These are phyloP conservation scores for Cytospora piceae DNA, from an alignment of 2,329 filamentous ascomycete genomes.

Conservation along the genomic window DNA sequence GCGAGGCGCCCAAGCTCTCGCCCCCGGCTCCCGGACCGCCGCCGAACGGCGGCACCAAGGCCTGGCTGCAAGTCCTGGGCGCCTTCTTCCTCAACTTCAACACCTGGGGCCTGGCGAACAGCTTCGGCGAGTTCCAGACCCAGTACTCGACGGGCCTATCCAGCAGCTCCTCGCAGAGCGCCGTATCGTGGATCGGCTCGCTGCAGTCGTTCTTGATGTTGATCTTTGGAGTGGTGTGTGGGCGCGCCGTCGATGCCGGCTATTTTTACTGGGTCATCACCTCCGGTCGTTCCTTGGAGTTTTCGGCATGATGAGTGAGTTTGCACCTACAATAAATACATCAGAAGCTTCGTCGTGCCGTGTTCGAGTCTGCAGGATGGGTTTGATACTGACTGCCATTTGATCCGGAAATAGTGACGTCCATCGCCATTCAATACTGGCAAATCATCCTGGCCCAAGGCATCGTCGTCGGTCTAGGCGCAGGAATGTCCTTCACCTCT, in stretches of 20 bases:
- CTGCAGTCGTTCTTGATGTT: constrained; percentile 58
- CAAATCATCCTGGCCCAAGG: constrained; percentile 51
- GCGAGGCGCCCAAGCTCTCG: too few species aligned
- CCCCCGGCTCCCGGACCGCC: constrained; percentile 45
- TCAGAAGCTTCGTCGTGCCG: too few species aligned
- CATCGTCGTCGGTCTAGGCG: constrained; percentile 49
- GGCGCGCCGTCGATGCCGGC: constrained; percentile 57
- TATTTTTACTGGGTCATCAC: constrained; percentile 51
- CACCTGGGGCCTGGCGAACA: constrained; percentile 59
- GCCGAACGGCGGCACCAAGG: constrained; percentile 53
- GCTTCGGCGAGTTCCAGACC: constrained; percentile 58
- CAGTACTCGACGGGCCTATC: constrained; percentile 50
- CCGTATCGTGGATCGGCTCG: constrained; percentile 58
- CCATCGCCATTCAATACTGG: constrained; percentile 44
- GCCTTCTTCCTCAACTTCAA: constrained; percentile 54
- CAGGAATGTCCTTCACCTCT: constrained; percentile 46
- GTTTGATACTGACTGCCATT: constrained; percentile 37
- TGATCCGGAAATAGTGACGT: constrained; percentile 52
- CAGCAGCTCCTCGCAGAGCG: constrained; percentile 46
- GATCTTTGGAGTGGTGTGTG: constrained; percentile 56
- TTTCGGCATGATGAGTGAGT: constrained; percentile 35
- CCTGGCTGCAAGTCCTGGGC: constrained; percentile 48
- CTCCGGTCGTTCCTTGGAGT: constrained; percentile 52
- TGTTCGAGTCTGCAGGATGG: too few species aligned
- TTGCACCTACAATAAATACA: too few species aligned